Evolutionary conservation across 2,329 filamentous ascomycete genomes (phyloP), one percentile per base, ranked within the genome.

Genomic region (Diaporthe destruens): DNA sequence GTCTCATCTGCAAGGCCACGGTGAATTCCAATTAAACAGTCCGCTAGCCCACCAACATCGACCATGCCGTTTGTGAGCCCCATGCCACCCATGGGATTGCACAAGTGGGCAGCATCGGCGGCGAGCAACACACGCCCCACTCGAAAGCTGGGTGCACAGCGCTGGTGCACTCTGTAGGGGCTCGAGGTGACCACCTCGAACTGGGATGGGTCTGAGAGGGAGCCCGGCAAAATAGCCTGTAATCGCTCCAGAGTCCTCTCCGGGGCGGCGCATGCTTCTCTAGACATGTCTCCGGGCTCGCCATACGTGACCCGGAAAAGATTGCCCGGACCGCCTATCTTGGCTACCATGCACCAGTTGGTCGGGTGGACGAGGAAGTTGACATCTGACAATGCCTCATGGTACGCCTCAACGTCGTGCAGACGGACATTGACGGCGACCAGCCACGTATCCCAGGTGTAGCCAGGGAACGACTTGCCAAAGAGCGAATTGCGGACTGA

Each of bases 401-500:
- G 25, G 12, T 51, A 65, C 6, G 32, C 79, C 14, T 84, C 81
- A 73, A 91, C 89, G 75, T 90, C 87, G 72, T 91, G 90, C 77
- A 91, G 90, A 18, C 44, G 61, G 4, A 84, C 84, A 79, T 87
- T 86, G n/a, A 84, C 86, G 47, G 85, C 84, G 14, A 87, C 79
- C 65, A 87, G 84, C 73, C 86, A 84, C 55, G 82, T 79, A 71
- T 84, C 79, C 77, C 85, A 80, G 0, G 85, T 87, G 76, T 84
- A 82, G 2, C 85, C 85, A 0, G 84, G 84, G 74, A 85, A 87
- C 20, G 79, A 63, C 51, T n/a, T 77, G 1, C 81, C 82, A 74
- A 83, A 83, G 8, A 84, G 71, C 32, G 77, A 77, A 29, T 78
- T 77, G 56, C 83, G 77, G 12, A 84, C 77, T 76, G 73, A 76